Percentiles rank a stretch among this genome's conserved stretches.
Evolutionary conservation across 2,329 filamentous ascomycete species (phyloP).

Genomic region (Apiospora pterosperma): DNA sequence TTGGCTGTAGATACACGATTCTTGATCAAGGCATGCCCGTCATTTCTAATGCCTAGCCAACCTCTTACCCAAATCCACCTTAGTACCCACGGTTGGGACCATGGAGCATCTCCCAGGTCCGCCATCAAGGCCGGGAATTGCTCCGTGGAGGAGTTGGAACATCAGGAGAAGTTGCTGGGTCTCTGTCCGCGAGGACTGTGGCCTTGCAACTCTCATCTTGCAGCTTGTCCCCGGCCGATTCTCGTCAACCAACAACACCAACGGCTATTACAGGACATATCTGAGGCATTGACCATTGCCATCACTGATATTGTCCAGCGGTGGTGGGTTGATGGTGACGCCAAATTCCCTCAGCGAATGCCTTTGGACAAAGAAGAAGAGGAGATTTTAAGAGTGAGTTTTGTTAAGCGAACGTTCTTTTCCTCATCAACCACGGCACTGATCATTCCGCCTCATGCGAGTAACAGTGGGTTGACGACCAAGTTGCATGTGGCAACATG

Average conservation of each 20-base stretch:
- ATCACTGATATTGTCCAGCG: slow-evolving; percentile 33
- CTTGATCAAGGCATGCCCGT: too few species aligned
- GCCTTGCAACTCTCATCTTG: slow-evolving; percentile 23
- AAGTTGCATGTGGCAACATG: not conserved
- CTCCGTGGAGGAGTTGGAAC: not conserved
- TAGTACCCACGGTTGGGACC: not conserved
- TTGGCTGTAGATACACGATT: too few species aligned
- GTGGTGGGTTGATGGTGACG: slow-evolving; percentile 34
- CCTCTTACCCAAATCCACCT: not conserved
- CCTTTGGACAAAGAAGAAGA: slow-evolving; percentile 20
- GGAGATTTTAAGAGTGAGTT: not conserved
- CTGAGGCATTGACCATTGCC: slow-evolving; percentile 27
- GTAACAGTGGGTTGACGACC: not conserved
- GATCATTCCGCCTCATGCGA: too few species aligned
- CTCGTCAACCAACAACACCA: slow-evolving; percentile 28
- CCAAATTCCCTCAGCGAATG: slow-evolving; percentile 29
- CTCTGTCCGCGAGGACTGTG: slow-evolving; percentile 12
- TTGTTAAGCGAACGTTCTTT: not conserved
- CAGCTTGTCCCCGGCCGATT: slow-evolving; percentile 30
- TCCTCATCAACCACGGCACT: not conserved
- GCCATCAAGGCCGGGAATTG: not conserved
- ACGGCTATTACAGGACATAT: slow-evolving; percentile 24
- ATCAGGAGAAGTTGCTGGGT: not conserved
- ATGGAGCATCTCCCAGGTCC: not conserved
- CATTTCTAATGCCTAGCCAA: too few species aligned